Percentiles rank a stretch among this genome's conserved stretches.
phyloP scores from a whole-genome alignment of 331 rosid species.

The Pyracantha coccinea region DNA sequence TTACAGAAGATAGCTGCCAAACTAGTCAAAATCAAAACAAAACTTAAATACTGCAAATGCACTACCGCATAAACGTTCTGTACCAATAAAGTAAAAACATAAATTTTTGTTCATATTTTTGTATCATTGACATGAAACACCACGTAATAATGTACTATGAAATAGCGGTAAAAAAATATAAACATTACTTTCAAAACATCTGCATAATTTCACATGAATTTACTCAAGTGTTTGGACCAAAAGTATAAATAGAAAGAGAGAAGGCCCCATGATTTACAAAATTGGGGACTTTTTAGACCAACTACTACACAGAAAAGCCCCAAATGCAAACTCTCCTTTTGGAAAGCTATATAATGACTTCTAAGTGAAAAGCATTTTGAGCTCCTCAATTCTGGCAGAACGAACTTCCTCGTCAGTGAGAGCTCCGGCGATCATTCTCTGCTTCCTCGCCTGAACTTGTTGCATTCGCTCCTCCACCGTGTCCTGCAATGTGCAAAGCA shows the following conservation, averaged over 20 bases:
- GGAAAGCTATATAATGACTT: too few species aligned
- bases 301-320: not conserved
- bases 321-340: not conserved
- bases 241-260: too few species aligned
- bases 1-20: not conserved
- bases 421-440: slow-evolving; percentile 74
- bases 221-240: too few species aligned
- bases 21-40: not conserved
- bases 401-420: slow-evolving; percentile 77
- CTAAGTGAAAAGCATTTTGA: slow-evolving; percentile 70
- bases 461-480: slow-evolving; percentile 70
- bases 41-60: too few species aligned
- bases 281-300: not conserved
- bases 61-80: too few species aligned
- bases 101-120: too few species aligned
- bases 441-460: slow-evolving; percentile 73
- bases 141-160: too few species aligned
- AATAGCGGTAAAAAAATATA: slow-evolving; percentile 1
- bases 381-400: slow-evolving; percentile 65
- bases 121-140: too few species aligned
- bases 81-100: too few species aligned
- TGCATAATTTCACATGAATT: not conserved
- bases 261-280: not conserved
- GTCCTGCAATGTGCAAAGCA: slow-evolving; percentile 23
- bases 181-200: slow-evolving; percentile 13